phyloP scores from a whole-genome alignment of 371 early-diverging fungal genomes.

The Zopfochytrium polystomum region DNA sequence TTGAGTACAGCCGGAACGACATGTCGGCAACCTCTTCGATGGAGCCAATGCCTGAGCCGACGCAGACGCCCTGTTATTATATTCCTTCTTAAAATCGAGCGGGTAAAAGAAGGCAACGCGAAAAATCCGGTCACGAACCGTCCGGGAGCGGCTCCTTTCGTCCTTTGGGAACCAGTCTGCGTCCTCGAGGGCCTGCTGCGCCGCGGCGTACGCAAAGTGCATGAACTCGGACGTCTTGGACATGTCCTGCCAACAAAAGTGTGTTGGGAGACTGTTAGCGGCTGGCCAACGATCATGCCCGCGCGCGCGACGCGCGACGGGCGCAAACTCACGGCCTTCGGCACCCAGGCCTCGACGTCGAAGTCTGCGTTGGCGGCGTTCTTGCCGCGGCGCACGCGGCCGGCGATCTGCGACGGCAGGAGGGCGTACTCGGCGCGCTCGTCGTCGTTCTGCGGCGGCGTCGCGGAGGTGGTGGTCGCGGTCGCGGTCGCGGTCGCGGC shows the following conservation, averaged over 20 bases:
- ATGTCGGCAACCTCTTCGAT: constrained; percentile 76
- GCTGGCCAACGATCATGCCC: background rate
- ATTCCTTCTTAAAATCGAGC: too few species aligned
- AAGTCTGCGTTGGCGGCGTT: constrained; percentile 57
- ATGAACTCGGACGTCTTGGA: constrained; percentile 78
- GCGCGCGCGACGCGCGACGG: background rate
- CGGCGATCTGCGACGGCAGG: constrained; percentile 81
- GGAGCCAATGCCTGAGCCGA: constrained; percentile 90
- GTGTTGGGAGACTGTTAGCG: background rate
- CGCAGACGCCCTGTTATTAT: constrained; percentile 85
- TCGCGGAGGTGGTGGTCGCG: too few species aligned
- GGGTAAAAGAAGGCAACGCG: background rate
- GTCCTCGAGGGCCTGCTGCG: constrained; percentile 81
- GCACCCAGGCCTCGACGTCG: constrained; percentile 67
- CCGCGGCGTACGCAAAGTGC: constrained; percentile 82
- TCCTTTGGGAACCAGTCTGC: constrained; percentile 64
- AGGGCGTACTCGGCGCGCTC: constrained; percentile 41
- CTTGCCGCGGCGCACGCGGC: constrained; percentile 62
- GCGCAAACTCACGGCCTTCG: constrained; percentile 55
- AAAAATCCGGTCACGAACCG: constrained; percentile 37
- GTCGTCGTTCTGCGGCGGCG: constrained; percentile 5
- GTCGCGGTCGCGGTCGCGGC: too few species aligned
- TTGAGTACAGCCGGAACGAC: constrained; percentile 50
- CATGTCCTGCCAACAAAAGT: constrained; percentile 57
- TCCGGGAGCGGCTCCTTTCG: constrained; percentile 51